Evolutionary conservation across 148 eudicot genomes (phyloP), one percentile per base, ranked within the genome.

Genomic region (Vaccinium vitisidaea): DNA sequence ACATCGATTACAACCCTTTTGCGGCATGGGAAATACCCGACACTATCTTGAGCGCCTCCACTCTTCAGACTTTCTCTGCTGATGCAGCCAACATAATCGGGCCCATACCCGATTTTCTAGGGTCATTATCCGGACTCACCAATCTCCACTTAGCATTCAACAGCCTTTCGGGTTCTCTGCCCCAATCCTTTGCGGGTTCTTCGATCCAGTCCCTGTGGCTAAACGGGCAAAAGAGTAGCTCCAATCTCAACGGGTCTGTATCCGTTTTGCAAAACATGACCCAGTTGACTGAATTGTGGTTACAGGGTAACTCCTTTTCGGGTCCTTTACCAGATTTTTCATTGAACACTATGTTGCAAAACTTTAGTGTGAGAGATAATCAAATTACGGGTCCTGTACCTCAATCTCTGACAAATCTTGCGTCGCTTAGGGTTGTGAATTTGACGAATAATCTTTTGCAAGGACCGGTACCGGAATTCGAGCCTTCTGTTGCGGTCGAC

Each of bases 271-370:
- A 89, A 69, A 92, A 93, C 77, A 94, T 94, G 98, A 94, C 95
- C 7, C 84, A 85, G 21, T 87, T 96, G 86, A 88, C 86, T 23
- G 86, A 93, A 63, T 88, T 91, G 58, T 94, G 95, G 99, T 80
- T 94, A 69, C 92, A 94, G 9, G 83, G 77, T 75, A 96, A 96
- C 78, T 86, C 78, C 4, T 92, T 94, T 75, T 88, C 97, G 0
- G 98, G 99, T 77, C 95, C 95, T 2, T 88, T 96, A n/a, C 99
- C 99, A 10, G 95, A 96, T 53, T 85, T 96, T 55, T 89, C 94
- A 0, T 82, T 75, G 50, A 86, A 92, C 23, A 39, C 63, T 0
- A 83, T 70, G 80, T 86, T 96, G 88, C 81, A 83, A 81, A 86
- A 93, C 18, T 84, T 94, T 82, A 90, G 88, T 87, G 86, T 94